Conservation (phyloP, 1,284 basidiomycete species). For the Cryptococcus hybrid region DNA sequence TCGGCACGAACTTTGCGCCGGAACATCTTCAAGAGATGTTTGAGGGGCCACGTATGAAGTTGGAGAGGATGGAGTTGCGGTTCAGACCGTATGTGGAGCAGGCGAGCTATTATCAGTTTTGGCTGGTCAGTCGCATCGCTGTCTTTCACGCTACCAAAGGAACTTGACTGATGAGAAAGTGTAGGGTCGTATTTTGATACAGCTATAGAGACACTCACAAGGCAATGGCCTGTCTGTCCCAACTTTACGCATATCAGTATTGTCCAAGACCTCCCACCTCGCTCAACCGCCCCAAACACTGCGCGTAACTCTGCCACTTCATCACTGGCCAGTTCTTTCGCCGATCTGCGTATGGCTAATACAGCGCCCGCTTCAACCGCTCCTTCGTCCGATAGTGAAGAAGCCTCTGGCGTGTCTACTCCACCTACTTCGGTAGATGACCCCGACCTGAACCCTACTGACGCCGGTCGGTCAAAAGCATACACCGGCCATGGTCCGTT, state of each 20-base stretch:
- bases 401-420: constrained; percentile 23
- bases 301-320: constrained; percentile 16
- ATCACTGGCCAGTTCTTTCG: constrained; percentile 15
- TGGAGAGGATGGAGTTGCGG: constrained; percentile 44
- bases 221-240: constrained; percentile 38
- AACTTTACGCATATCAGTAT: constrained; percentile 47
- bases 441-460: constrained; percentile 6
- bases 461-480: constrained; percentile 24
- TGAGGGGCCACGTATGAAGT: constrained; percentile 28
- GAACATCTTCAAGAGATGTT: constrained; percentile 51
- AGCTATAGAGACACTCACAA: constrained; percentile 45
- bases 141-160: constrained; percentile 3
- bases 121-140: constrained; percentile 25
- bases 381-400: constrained; percentile 15
- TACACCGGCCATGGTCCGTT: constrained; percentile 51
- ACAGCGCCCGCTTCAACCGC: neutral
- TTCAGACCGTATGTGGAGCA: constrained; percentile 52
- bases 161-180: neutral
- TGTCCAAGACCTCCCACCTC: constrained; percentile 49
- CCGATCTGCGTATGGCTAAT: constrained; percentile 16
- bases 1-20: constrained; percentile 51
- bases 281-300: constrained; percentile 40
- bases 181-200: constrained; percentile 51
- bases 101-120: constrained; percentile 51
- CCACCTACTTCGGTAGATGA: constrained; percentile 36